phyloP scores from a whole-genome alignment of 129 eudicot species.

The Rutidosis leptorrhynchoides region DNA sequence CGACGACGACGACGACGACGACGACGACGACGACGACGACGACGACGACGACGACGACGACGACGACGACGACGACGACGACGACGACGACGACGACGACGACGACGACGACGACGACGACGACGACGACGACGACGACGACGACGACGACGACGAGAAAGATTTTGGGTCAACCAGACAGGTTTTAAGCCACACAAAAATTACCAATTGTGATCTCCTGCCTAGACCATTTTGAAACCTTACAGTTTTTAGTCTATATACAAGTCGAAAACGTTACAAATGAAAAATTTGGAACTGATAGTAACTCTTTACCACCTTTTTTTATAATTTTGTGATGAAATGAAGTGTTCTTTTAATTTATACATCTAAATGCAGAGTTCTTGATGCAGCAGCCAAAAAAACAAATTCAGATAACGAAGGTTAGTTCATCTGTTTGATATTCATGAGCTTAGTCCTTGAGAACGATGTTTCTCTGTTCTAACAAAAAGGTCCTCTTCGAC shows the following conservation, averaged over 20 bases:
- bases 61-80: no score
- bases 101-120: no score
- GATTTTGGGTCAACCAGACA: background rate
- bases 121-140: no score
- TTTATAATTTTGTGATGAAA: conserved; percentile 1
- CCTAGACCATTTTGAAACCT: no score
- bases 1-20: no score
- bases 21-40: no score
- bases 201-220: background rate
- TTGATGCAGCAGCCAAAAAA: conserved; percentile 90
- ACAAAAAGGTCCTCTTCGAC: conserved; percentile 11
- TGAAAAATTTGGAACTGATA: background rate
- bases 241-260: background rate
- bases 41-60: no score
- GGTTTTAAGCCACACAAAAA: background rate
- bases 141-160: background rate
- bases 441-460: conserved; percentile 20
- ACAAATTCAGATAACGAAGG: conserved; percentile 59
- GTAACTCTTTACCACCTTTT: background rate
- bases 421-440: conserved; percentile 25
- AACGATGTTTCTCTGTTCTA: background rate
- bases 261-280: background rate
- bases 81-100: no score
- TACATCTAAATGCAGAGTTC: conserved; percentile 60
- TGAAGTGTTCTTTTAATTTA: conserved; percentile 13